A percentile compares a stretch with the other conserved stretches of the same genome.
These are phyloP conservation scores for Candida buenavistaensis DNA, from an alignment of 1,139 yeast species.

Conservation along the genomic window DNA sequence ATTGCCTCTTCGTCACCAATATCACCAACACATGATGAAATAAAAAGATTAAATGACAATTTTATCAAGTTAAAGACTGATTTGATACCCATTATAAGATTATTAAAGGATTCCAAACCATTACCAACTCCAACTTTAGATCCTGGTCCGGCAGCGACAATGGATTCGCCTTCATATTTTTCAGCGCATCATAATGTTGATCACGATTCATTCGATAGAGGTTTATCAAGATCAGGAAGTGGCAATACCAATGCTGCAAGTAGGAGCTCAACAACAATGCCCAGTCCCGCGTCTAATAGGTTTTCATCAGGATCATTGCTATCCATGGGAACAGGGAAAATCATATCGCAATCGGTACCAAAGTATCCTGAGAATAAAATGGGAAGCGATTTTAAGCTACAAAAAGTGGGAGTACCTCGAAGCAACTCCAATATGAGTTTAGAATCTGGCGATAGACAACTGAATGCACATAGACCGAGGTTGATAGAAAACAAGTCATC, in stretches of 20 bases:
- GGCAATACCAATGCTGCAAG: conserved; percentile 4
- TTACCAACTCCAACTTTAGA: conserved; percentile 56
- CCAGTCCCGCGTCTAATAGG: conserved; percentile 46
- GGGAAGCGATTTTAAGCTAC: conserved; percentile 15
- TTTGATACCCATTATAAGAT: conserved; percentile 51
- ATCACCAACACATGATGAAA: conserved; percentile 30
- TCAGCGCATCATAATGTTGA: conserved; percentile 19
- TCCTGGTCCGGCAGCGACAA: conserved; percentile 30
- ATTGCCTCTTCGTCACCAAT: conserved; percentile 17
- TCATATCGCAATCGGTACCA: conserved; percentile 31
- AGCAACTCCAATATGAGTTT: conserved; percentile 11
- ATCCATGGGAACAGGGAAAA: conserved; percentile 46
- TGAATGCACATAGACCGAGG: conserved; percentile 24
- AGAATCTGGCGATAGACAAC: conserved; percentile 4
- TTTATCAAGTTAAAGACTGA: conserved; percentile 52
- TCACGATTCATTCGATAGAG: conserved; percentile 10
- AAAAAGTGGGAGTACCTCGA: conserved; percentile 13
- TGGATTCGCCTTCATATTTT: conserved; percentile 37
- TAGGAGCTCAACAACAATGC: conserved; percentile 12
- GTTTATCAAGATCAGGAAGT: conserved; percentile 9
- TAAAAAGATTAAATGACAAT: conserved; percentile 46
- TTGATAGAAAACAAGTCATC: conserved; percentile 25
- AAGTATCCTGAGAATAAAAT: conserved; percentile 15
- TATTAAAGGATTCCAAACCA: conserved; percentile 55
- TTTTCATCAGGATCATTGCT: conserved; percentile 41